These are phyloP conservation scores for Globisporangium spinosum DNA, from an alignment of 352 stramenopile species.

Conservation along the genomic window DNA sequence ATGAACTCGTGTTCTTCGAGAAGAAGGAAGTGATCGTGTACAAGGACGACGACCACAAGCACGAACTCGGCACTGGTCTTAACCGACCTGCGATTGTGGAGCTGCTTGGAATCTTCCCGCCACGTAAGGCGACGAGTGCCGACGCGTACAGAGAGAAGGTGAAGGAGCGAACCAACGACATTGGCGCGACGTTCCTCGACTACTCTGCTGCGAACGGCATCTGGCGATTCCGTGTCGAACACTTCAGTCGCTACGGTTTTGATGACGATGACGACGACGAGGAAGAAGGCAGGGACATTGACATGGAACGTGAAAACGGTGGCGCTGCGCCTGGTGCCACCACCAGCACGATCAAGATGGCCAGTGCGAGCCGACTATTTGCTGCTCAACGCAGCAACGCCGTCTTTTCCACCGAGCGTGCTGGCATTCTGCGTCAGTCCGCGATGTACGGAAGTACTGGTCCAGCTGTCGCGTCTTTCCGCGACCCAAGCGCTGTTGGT, in stretches of 20 bases:
- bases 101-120: slow-evolving; percentile 72
- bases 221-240: slow-evolving; percentile 84
- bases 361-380: slow-evolving; percentile 21
- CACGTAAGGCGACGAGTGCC: slow-evolving; percentile 45
- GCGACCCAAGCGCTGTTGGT: neutral
- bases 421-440: slow-evolving; percentile 42
- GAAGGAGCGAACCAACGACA: slow-evolving; percentile 69
- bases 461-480: slow-evolving; percentile 37
- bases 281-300: slow-evolving; percentile 28
- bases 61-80: slow-evolving; percentile 61
- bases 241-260: slow-evolving; percentile 85
- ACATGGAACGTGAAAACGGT: slow-evolving; percentile 23
- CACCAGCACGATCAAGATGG: slow-evolving; percentile 25
- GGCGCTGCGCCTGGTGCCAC: slow-evolving; percentile 22
- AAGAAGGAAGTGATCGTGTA: slow-evolving; percentile 87
- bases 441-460: slow-evolving; percentile 31
- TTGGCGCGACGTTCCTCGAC: slow-evolving; percentile 74
- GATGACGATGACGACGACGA: slow-evolving; percentile 71
- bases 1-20: slow-evolving; percentile 77
- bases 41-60: slow-evolving; percentile 79
- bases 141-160: slow-evolving; percentile 77
- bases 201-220: slow-evolving; percentile 70
- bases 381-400: slow-evolving; percentile 13
- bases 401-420: slow-evolving; percentile 32
- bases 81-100: slow-evolving; percentile 82